Base-by-base conservation (phyloP, 495 filamentous ascomycete genomes). In the Lasiosphaeris hirsuta region DNA sequence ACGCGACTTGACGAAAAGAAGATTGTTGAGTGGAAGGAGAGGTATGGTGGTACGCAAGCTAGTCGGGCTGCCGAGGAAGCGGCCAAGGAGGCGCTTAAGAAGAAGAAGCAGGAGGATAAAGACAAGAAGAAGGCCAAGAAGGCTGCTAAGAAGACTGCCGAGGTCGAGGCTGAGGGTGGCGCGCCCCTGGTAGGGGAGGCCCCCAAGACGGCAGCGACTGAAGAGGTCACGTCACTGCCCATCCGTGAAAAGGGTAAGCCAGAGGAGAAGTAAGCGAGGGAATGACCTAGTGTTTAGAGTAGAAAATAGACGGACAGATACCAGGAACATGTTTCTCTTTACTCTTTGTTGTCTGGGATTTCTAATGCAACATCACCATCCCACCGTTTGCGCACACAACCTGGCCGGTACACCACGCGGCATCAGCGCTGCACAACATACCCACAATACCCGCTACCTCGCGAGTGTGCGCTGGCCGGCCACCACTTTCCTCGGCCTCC, bases 381-480 rank as follows among this genome's bases (percentile, higher is more conserved):
- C 90, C 90, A 1, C 90, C 90, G 69, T 95, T 95, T n/a, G 89
- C 89, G 71, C 86, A 89, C 2, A 96, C 82, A 44, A 95, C 86
- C 66, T 86, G 87, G 1, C 92, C 92, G 1, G 92, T 97, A 69
- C 84, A 88, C 89, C 88, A 96, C 11, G 72, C 80, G 4, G 79
- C 79, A 64, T 97, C 92, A 23, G 77, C 74, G 1, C 78, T 81
- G 64, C 89, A 92, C 41, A 96, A 69, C 89, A 94, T 95, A 2
- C 84, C 89, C 44, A 96, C 88, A 1, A 93, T 79, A 0, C 90
- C 91, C 4, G 90, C 92, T 72, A 96, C 79, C 78, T 96, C 92
- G 51, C 75, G 64, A 17, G 82, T 82, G 66, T 89, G 89, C 0
- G 83, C 92, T 19, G 84, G 82, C 0, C 90, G 84, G 0, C 90